A percentile compares a stretch with the other conserved stretches of the same genome.
These are phyloP conservation scores for Naganishia friedmannii DNA, from an alignment of 768 basidiomycete genomes.

Conservation along the genomic window DNA sequence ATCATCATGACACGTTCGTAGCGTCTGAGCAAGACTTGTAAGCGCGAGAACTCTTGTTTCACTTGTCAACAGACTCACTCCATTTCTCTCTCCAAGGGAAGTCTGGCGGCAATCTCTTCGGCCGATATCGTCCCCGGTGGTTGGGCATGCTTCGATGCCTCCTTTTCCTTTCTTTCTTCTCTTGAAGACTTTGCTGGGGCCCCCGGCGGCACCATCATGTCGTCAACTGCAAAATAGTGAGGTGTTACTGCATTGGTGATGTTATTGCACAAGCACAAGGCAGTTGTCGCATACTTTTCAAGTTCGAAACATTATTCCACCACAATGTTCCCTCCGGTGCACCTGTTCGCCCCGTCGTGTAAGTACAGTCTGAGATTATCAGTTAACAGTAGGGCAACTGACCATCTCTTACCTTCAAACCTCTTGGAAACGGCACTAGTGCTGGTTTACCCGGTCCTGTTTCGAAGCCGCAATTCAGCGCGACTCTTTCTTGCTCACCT, in stretches of 20 bases:
- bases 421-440: constrained; percentile 50
- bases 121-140: constrained; percentile 32
- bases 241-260: neutral
- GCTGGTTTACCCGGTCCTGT: constrained; percentile 49
- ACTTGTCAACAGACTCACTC: constrained; percentile 36
- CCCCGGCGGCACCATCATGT: constrained; percentile 26
- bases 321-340: constrained; percentile 47
- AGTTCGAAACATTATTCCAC: constrained; percentile 48
- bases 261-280: neutral
- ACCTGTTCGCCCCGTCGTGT: neutral
- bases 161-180: constrained; percentile 33
- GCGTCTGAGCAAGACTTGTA: constrained; percentile 32
- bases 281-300: constrained; percentile 39
- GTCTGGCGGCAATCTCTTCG: constrained; percentile 39
- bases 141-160: constrained; percentile 24
- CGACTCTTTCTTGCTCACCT: neutral
- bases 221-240: constrained; percentile 7
- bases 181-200: constrained; percentile 26
- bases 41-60: neutral
- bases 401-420: constrained; percentile 44
- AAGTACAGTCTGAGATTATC: neutral
- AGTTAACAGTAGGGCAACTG: constrained; percentile 4
- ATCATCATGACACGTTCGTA: constrained; percentile 49
- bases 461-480: neutral
- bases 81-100: constrained; percentile 43